Base-by-base conservation (phyloP, 805 yeast species). In the Yarrowia deformans region DNA sequence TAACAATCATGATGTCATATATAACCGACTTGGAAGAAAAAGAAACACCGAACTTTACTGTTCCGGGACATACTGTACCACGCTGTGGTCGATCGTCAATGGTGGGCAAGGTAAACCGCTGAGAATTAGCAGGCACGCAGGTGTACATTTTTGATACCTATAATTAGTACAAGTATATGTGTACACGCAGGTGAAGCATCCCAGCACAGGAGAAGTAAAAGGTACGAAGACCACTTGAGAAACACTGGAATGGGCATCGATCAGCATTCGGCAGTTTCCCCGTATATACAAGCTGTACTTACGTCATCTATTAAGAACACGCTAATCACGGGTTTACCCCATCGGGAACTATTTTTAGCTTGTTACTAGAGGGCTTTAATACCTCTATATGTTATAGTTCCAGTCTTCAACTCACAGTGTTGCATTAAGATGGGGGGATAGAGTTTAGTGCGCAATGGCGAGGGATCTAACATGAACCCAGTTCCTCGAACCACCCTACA, bases 361-460 rank as follows among this genome's bases (percentile, higher is more conserved):
- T 32, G 16, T 13, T 2, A 14, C 34, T 4, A 23, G 29, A 23
- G 29, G 29, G 29, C 29, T 23, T 35, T 23, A 43, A 16, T 7
- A 12, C n/a, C 7, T 16, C 7, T 5, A 16, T n/a, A n/a, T n/a
- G n/a, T n/a, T n/a, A 16, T 43, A 18, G 13, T 4, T 43, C 8
- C 48, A 6, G 29, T 43, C 14, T 48, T 29, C 8, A 18, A 23
- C 56, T n/a, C 29, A 29, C 45, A 54, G 60, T 34, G 60, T 54
- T 19, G 14, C 60, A 54, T 54, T 23, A 45, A 32, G 39, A 6
- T 12, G 34, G 18, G 29, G 29, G 4, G 45, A 14, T 37, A 19
- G 45, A 39, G 60, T 54, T 54, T 19, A 54, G 45, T 23, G 45
- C 19, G 55, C 60, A 19, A 19, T 54, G 60, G 60, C 60, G 60